Percentiles rank a stretch among this genome's conserved stretches.
These are phyloP conservation scores for Fusarium foetens DNA, from an alignment of 2,329 filamentous ascomycete genomes.

Conservation along the genomic window DNA sequence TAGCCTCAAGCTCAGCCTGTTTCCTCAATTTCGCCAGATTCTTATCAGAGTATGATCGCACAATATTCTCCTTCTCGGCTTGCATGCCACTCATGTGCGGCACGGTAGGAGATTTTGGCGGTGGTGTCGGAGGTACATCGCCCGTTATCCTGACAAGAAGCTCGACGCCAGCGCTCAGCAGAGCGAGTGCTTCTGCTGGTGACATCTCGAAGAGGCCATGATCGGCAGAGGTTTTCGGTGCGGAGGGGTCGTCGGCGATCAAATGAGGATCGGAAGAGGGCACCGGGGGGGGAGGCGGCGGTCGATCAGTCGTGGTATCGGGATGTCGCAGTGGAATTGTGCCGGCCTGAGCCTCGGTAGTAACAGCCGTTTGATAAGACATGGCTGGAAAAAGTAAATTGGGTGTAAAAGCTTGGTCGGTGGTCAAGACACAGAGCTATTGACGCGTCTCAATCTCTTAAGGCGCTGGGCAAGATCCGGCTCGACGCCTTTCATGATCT, in stretches of 20 bases:
- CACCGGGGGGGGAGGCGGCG: conserved; percentile 57
- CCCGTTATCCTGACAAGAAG: conserved; percentile 77
- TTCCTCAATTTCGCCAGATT: conserved; percentile 59
- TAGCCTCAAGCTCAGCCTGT: conserved; percentile 51
- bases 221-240: conserved; percentile 46
- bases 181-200: conserved; percentile 78
- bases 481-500: conserved; percentile 45
- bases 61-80: conserved; percentile 69
- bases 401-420: background rate
- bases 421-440: conserved; percentile 42
- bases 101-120: conserved; percentile 70
- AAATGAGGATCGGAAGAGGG: conserved; percentile 53
- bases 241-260: conserved; percentile 39
- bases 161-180: conserved; percentile 79
- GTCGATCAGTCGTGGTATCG: conserved; percentile 39
- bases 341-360: conserved; percentile 35
- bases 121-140: conserved; percentile 84
- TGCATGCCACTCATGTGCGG: conserved; percentile 74
- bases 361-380: conserved; percentile 39
- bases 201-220: conserved; percentile 79
- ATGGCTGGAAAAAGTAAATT: conserved; percentile 27
- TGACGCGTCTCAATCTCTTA: conserved; percentile 41
- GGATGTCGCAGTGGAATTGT: conserved; percentile 37
- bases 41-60: conserved; percentile 66
- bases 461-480: conserved; percentile 41